A percentile compares a stretch with the other conserved stretches of the same genome.
These are phyloP conservation scores for Mrakiaceae sp. DNA, from an alignment of 1,284 basidiomycete genomes.

Conservation along the genomic window DNA sequence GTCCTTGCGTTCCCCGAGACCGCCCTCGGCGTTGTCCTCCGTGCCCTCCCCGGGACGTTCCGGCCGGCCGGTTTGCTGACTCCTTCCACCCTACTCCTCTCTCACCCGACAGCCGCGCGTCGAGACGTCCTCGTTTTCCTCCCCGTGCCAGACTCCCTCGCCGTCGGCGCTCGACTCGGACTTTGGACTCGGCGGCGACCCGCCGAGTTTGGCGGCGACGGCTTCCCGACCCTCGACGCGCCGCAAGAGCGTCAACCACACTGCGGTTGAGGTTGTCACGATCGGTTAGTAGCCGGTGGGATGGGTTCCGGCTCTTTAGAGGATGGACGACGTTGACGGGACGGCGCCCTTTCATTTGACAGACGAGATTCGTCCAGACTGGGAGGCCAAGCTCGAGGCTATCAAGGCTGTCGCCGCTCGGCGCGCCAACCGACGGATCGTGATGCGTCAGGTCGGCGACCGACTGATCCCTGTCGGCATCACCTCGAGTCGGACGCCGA, in stretches of 20 bases:
- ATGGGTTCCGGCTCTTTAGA: too few relatives aligned
- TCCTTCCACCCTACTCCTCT: background rate
- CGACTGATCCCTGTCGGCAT: slow-evolving; percentile 92
- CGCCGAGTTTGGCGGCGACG: too few relatives aligned
- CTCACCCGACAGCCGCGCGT: background rate
- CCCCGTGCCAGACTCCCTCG: background rate
- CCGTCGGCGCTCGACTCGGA: background rate
- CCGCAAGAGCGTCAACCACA: slow-evolving; percentile 38
- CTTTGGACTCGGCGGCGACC: background rate
- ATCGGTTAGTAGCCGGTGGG: slow-evolving; percentile 47
- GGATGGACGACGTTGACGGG: background rate
- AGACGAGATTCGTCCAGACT: slow-evolving; percentile 90
- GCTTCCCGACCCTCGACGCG: slow-evolving; percentile 19
- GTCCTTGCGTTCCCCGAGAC: background rate
- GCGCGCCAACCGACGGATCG: slow-evolving; percentile 85
- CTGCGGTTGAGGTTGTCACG: slow-evolving; percentile 65
- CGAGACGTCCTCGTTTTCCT: background rate
- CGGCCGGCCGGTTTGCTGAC: slow-evolving; percentile 1
- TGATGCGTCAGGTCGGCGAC: slow-evolving; percentile 98
- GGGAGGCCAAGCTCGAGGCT: slow-evolving; percentile 83
- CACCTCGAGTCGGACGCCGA: slow-evolving; percentile 42
- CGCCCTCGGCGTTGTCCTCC: slow-evolving; percentile 38
- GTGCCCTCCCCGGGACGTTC: background rate
- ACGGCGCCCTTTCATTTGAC: background rate
- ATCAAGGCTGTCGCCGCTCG: slow-evolving; percentile 77